Conservation (phyloP, 805 yeast genomes). For the Metschnikowia continentalis region DNA sequence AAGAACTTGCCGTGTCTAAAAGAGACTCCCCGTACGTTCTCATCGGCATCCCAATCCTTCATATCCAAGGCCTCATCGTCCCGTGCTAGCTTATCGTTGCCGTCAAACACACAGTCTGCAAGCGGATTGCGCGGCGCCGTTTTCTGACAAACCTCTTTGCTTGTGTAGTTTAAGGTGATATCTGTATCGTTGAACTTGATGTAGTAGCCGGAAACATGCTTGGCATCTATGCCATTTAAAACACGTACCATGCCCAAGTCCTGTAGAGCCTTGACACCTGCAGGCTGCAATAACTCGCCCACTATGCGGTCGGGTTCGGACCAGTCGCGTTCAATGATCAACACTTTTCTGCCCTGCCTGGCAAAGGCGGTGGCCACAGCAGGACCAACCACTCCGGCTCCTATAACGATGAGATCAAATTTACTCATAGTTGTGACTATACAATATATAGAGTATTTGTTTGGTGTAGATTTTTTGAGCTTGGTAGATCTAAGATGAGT, state of each 20-base stretch:
- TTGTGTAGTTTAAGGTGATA: slow-evolving; percentile 68
- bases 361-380: slow-evolving; percentile 87
- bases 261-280: slow-evolving; percentile 81
- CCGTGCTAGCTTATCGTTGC: slow-evolving; percentile 49
- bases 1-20: slow-evolving; percentile 93
- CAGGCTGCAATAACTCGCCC: slow-evolving; percentile 96
- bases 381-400: slow-evolving; percentile 99
- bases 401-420: slow-evolving; percentile 78
- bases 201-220: slow-evolving; percentile 74
- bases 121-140: slow-evolving; percentile 46
- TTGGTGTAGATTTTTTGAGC: too few relatives aligned
- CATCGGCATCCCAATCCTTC: slow-evolving; percentile 55
- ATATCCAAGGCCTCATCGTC: slow-evolving; percentile 45
- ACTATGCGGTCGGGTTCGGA: slow-evolving; percentile 91
- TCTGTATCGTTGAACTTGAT: slow-evolving; percentile 59
- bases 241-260: slow-evolving; percentile 81
- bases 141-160: slow-evolving; percentile 43
- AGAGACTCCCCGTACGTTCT: slow-evolving; percentile 68
- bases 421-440: neutral
- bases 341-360: slow-evolving; percentile 80
- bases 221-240: slow-evolving; percentile 71
- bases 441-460: too few relatives aligned
- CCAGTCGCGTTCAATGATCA: slow-evolving; percentile 85
- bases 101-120: slow-evolving; percentile 51
- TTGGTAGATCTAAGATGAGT: too few relatives aligned